Evolutionary conservation across 371 early-diverging fungal species (phyloP).

Genomic region (Mortierella sp.): DNA sequence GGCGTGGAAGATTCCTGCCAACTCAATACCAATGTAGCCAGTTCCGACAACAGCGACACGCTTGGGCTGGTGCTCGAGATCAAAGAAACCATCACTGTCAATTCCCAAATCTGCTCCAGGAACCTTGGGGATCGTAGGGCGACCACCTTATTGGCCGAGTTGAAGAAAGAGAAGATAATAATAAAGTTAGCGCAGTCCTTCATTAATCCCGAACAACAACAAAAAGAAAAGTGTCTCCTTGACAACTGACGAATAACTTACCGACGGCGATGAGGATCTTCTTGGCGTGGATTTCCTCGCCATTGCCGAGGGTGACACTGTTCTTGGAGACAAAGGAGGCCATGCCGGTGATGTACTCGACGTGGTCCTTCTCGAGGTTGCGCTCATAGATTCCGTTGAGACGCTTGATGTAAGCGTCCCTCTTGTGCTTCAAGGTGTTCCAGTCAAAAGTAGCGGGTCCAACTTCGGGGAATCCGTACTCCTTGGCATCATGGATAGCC

Average conservation of each 20-base stretch:
- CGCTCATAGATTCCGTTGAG: conserved; percentile 96
- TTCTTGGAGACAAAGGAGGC: conserved; percentile 86
- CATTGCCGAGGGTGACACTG: conserved; percentile 79
- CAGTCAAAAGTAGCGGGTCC: conserved; percentile 72
- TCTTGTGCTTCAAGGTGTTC: conserved; percentile 85
- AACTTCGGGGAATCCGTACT: conserved; percentile 87
- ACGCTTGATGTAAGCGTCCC: conserved; percentile 96
- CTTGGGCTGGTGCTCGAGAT: conserved; percentile 91
- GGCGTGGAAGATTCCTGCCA: conserved; percentile 94
- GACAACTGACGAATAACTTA: conserved; percentile 54
- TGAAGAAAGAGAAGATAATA: neutral
- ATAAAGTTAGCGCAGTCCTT: neutral
- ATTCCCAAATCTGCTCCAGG: conserved; percentile 93
- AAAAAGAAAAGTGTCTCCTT: neutral
- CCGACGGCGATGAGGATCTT: conserved; percentile 93
- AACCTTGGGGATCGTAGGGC: conserved; percentile 76
- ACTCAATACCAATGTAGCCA: conserved; percentile 97
- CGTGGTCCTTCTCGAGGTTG: conserved; percentile 89
- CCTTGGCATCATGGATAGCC: conserved; percentile 86
- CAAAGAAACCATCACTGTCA: conserved; percentile 97
- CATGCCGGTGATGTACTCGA: conserved; percentile 86
- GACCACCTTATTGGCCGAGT: conserved; percentile 66
- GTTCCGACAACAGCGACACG: conserved; percentile 91
- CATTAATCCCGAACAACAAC: neutral
- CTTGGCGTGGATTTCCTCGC: conserved; percentile 74